phyloP scores from a whole-genome alignment of 345 rosid species.

The Eucalyptus camaldulensis region DNA sequence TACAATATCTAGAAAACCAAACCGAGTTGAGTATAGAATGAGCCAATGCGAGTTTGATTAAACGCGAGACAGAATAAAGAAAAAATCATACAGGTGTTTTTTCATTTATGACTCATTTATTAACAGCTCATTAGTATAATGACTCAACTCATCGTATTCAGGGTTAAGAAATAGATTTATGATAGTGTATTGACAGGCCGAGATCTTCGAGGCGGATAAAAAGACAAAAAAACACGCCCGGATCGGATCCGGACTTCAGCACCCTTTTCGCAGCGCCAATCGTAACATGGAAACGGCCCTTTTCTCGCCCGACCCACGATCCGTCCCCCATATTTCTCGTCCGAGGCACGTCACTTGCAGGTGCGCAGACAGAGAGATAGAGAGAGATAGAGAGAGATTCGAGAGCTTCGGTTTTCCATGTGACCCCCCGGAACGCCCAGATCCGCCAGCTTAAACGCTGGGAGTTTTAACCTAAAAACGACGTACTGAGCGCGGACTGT shows the following conservation, averaged over 20 bases:
- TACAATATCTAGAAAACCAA: neutral
- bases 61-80: rapidly evolving
- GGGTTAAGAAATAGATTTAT: too few relatives aligned
- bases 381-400: neutral
- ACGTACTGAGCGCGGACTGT: neutral
- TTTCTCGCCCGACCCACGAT: neutral
- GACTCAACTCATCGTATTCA: too few relatives aligned
- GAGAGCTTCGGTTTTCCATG: neutral
- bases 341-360: neutral
- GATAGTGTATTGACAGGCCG: neutral
- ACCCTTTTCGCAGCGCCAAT: neutral
- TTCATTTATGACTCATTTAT: too few relatives aligned
- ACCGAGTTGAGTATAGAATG: too few relatives aligned
- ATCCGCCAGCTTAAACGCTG: neutral
- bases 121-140: too few relatives aligned
- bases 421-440: neutral
- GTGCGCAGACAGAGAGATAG: neutral
- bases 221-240: neutral
- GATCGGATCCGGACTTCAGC: neutral
- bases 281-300: neutral
- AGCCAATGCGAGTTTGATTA: too few relatives aligned
- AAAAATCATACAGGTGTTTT: too few relatives aligned
- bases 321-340: neutral
- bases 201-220: neutral
- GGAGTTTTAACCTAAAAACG: neutral